Base-by-base conservation (phyloP, 495 filamentous ascomycete species). In the Bacidia rubella region DNA sequence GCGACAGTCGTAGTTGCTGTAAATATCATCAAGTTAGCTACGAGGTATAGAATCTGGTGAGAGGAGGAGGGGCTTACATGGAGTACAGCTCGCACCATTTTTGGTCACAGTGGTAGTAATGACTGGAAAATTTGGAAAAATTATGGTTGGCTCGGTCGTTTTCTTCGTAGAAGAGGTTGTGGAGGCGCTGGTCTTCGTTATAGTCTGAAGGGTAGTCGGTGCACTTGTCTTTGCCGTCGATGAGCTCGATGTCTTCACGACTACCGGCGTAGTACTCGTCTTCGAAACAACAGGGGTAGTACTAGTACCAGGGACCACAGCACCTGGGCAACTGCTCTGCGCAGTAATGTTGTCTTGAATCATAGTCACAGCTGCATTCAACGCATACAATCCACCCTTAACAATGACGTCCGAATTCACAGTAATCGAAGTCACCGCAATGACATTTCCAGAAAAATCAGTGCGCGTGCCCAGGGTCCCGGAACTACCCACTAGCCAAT, bases 351-450 rank as follows among this genome's bases (percentile, higher is more conserved):
- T 23, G 26, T 53, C 43, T 23, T 48, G 21, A 40, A 53, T 53
- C 51, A 53, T 15, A 11, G 42, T 47, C 11, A 53, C 42, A 19
- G 51, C 42, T n/a, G 27, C 51, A 44, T 21, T 48, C 15, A 53
- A 29, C 39, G 51, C 51, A 46, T 44, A 53, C 12, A 48, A 26
- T 19, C 51, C 32, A 15, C 39, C 24, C 11, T 20, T 26, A 26
- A 44, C 40, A 46, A 4, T 42, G 42, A 20, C 44, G 22, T 2
- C 39, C 7, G 51, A 29, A 2, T 47, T 9, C 17, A 47, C 38
- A 20, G 42, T 1, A 15, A 53, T 47, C 38, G 51, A 49, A 23
- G 51, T 47, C 4, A 22, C 3, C 15, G 51, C 51, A n/a, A 53
- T 29, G 17, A 47, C 21, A 44, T 53, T 48, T 25, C 51, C 51